A percentile compares a stretch with the other conserved stretches of the same genome.
These are phyloP conservation scores for Rhododendron mucronatum DNA, from an alignment of 148 eudicot genomes.

Conservation along the genomic window DNA sequence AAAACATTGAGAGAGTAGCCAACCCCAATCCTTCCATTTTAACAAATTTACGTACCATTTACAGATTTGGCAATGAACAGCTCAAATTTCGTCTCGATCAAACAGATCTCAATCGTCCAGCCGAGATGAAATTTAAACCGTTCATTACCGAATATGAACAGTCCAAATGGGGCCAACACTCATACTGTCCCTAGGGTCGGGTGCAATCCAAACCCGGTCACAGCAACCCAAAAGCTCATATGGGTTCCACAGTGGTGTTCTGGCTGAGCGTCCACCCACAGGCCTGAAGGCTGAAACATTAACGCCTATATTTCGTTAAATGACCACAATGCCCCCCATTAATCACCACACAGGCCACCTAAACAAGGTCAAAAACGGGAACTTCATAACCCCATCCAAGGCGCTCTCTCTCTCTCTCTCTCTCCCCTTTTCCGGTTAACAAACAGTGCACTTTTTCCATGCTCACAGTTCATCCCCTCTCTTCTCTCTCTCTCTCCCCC, in stretches of 20 bases:
- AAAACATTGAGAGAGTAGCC: too few species aligned
- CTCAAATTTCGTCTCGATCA: too few species aligned
- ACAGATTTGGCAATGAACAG: too few species aligned
- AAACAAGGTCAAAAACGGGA: background rate
- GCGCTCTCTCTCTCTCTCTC: background rate
- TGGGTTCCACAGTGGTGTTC: background rate
- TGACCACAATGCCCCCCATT: slow-evolving; percentile 1
- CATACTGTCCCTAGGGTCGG: too few species aligned
- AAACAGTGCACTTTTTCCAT: background rate
- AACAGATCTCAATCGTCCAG: rapidly evolving
- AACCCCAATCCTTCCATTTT: too few species aligned
- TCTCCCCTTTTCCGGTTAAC: background rate
- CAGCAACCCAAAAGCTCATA: too few species aligned
- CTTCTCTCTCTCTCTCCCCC: background rate
- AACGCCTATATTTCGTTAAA: background rate
- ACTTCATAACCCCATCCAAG: background rate
- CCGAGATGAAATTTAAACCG: too few species aligned
- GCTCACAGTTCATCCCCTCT: background rate
- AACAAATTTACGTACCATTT: too few species aligned
- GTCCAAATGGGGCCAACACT: too few species aligned
- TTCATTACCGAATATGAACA: too few species aligned
- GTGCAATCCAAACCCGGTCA: too few species aligned
- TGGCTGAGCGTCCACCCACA: background rate
- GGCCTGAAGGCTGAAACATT: background rate
- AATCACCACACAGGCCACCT: background rate